Conservation (phyloP, 225 moss, liverwort and hornwort genomes). For the Thuidium tamariscinum region DNA sequence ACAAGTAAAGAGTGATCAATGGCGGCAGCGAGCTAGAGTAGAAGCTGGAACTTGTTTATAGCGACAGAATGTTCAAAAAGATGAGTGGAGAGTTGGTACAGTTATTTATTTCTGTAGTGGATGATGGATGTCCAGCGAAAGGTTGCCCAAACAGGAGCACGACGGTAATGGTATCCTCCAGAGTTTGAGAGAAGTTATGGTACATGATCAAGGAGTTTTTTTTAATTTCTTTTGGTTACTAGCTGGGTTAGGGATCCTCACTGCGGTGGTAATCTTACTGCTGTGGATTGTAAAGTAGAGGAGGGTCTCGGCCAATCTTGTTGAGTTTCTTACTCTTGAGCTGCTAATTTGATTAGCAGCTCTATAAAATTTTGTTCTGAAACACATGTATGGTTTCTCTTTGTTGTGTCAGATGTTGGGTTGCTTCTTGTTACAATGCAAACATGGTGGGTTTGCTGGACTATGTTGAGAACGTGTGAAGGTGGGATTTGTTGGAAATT, state of each 20-base stretch:
- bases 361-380: slow-evolving; percentile 12
- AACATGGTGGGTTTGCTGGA: background rate
- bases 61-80: background rate
- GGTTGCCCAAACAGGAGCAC: slow-evolving; percentile 15
- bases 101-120: background rate
- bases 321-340: background rate
- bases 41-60: slow-evolving; percentile 2
- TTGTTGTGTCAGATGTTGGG: background rate
- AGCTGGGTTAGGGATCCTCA: background rate
- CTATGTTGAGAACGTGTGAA: background rate
- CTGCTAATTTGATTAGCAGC: background rate
- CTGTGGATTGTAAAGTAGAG: slow-evolving; percentile 7
- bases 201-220: background rate
- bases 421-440: background rate
- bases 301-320: slow-evolving; percentile 1
- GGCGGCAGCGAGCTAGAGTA: background rate
- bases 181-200: background rate
- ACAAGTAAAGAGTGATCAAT: background rate
- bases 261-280: background rate
- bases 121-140: background rate
- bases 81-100: background rate
- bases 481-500: too few relatives aligned
- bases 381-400: background rate
- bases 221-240: background rate
- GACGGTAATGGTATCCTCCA: slow-evolving; percentile 11